Conservation (phyloP, 306 rosid species). For the Delonix regia region DNA sequence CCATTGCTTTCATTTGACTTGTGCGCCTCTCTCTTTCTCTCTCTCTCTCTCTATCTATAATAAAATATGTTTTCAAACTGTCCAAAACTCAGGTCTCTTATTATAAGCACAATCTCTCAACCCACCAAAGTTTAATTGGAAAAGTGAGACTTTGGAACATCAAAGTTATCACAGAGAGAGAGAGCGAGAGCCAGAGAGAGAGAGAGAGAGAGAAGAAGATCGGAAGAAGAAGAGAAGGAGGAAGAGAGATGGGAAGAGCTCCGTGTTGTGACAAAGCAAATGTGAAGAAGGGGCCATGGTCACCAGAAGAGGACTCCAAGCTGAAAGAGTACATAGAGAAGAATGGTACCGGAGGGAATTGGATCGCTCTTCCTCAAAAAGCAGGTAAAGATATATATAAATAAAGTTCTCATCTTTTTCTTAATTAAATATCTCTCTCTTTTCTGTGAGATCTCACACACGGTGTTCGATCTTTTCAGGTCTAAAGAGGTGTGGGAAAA, state of each 20-base stretch:
- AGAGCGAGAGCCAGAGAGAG: slow-evolving; percentile 3
- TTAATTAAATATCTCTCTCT: not conserved
- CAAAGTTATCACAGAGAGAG: slow-evolving; percentile 5
- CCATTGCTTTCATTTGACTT: slow-evolving; percentile 62
- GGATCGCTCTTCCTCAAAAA: slow-evolving; percentile 98
- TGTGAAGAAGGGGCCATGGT: slow-evolving; percentile 99
- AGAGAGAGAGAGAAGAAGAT: slow-evolving; percentile 8
- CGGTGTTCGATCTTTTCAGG: slow-evolving; percentile 45
- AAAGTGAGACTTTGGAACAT: slow-evolving; percentile 53
- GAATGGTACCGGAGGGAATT: slow-evolving; percentile 93
- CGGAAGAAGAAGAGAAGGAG: slow-evolving; percentile 16
- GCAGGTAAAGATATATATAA: slow-evolving; percentile 58
- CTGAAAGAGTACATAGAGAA: slow-evolving; percentile 81
- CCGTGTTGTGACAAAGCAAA: slow-evolving; percentile 98
- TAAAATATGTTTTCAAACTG: slow-evolving; percentile 27
- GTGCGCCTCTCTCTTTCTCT: slow-evolving; percentile 7
- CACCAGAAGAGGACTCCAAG: slow-evolving; percentile 91
- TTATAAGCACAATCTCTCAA: slow-evolving; percentile 40
- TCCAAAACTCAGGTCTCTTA: slow-evolving; percentile 45
- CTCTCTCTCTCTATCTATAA: slow-evolving; percentile 30
- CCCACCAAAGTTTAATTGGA: slow-evolving; percentile 46
- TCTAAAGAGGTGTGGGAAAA: slow-evolving; percentile 92
- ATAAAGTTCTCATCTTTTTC: slow-evolving; percentile 13
- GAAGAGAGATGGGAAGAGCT: slow-evolving; percentile 85
- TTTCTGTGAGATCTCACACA: slow-evolving; percentile 8